Evolutionary conservation across 2,329 filamentous ascomycete genomes (phyloP).

Genomic region (Cordyceps sp.): DNA sequence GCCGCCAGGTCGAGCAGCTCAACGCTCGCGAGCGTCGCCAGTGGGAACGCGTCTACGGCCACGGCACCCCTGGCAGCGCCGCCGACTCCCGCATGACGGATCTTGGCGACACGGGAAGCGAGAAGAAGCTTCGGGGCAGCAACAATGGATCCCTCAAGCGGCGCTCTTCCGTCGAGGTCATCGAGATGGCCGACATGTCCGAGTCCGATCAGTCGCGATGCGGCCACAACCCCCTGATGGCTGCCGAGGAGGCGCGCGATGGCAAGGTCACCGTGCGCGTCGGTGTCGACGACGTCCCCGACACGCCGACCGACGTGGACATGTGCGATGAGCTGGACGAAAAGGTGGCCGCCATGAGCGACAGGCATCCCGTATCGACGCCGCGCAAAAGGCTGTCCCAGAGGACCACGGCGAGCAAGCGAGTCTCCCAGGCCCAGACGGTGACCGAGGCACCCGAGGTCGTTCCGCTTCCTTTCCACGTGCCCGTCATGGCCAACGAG

Average conservation of each 20-base stretch:
- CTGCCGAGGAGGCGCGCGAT: constrained; percentile 21
- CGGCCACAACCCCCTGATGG: constrained; percentile 22
- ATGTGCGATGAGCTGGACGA: constrained; percentile 14
- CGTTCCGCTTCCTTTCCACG: constrained; percentile 47
- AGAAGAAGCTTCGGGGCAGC: constrained; percentile 22
- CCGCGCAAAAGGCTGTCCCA: constrained; percentile 8
- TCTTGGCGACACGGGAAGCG: constrained; percentile 28
- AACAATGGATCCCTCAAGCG: constrained; percentile 17
- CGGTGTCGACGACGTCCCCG: constrained; percentile 27
- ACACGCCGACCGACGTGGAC: constrained; percentile 8
- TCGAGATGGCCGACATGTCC: constrained; percentile 38
- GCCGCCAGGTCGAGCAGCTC: constrained; percentile 46
- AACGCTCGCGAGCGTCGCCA: constrained; percentile 43
- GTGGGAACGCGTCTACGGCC: constrained; percentile 69
- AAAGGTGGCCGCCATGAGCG: constrained; percentile 11
- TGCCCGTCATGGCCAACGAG: constrained; percentile 30
- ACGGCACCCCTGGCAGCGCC: constrained; percentile 25
- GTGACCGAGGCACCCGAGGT: constrained; percentile 28
- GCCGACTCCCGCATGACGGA: constrained; percentile 30
- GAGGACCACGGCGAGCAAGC: constrained; percentile 4
- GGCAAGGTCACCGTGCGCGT: constrained; percentile 36
- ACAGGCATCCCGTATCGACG: constrained; percentile 8
- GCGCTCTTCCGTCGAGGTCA: constrained; percentile 24
- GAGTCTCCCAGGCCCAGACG: constrained; percentile 6
- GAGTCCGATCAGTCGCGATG: constrained; percentile 12